phyloP scores from a whole-genome alignment of 345 rosid genomes.

The Aquilaria malaccensis region DNA sequence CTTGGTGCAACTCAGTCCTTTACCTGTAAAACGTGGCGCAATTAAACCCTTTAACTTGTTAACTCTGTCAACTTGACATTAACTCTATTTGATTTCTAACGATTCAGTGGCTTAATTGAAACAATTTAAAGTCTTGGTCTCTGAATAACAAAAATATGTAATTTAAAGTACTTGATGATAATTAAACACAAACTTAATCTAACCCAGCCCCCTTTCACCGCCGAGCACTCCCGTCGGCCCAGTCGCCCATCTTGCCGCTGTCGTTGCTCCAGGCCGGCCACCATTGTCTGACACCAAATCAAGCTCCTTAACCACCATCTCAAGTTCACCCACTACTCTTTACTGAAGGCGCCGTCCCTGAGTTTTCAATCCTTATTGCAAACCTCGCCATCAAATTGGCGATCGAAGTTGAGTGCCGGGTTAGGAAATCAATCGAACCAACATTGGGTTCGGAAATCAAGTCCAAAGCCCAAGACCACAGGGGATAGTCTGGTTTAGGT shows the following conservation, averaged over 20 bases:
- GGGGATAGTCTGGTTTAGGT: not conserved
- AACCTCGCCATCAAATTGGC: slow-evolving; percentile 59
- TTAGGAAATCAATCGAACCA: slow-evolving; percentile 15
- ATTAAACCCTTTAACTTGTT: too few relatives aligned
- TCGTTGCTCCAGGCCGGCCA: slow-evolving; percentile 75
- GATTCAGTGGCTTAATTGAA: too few relatives aligned
- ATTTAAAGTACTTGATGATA: too few relatives aligned
- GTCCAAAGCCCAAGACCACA: slow-evolving; percentile 23
- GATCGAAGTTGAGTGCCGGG: slow-evolving; percentile 52
- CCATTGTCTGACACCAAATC: slow-evolving; percentile 60
- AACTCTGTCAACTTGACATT: too few relatives aligned
- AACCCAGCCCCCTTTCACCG: too few relatives aligned
- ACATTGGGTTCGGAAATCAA: slow-evolving; percentile 45
- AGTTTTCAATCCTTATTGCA: slow-evolving; percentile 57
- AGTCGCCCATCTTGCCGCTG: slow-evolving; percentile 38
- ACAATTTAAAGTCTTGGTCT: too few relatives aligned
- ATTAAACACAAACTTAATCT: too few relatives aligned
- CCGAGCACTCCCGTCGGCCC: too few relatives aligned
- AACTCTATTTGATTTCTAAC: too few relatives aligned
- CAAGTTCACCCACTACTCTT: slow-evolving; percentile 38
- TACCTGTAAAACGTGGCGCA: too few relatives aligned
- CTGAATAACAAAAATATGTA: too few relatives aligned
- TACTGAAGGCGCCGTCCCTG: slow-evolving; percentile 40
- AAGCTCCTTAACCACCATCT: slow-evolving; percentile 47
- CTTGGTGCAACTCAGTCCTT: too few relatives aligned